Evolutionary conservation across 495 filamentous ascomycete genomes (phyloP).

Genomic region (Cercophora newfieldiana): DNA sequence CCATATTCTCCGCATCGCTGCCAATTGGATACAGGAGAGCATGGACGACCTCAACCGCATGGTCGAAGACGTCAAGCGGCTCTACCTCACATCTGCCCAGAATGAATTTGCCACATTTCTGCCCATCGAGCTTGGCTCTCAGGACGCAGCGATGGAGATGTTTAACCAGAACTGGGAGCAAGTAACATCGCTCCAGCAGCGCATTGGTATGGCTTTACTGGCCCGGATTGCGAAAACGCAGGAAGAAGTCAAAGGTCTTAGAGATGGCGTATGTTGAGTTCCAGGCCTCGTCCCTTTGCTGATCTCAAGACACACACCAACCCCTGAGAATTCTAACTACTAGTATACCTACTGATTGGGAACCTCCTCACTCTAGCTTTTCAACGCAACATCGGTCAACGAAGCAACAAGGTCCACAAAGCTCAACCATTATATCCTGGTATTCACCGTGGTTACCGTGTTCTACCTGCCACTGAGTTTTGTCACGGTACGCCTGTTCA

Average conservation of each 20-base stretch:
- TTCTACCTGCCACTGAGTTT: conserved; percentile 8
- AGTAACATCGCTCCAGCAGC: neutral
- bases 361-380: too few species aligned
- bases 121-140: neutral
- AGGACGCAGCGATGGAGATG: neutral
- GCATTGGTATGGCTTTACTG: neutral
- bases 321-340: too few species aligned
- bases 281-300: neutral
- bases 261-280: conserved; percentile 4
- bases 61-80: conserved; percentile 4
- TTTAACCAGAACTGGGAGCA: conserved; percentile 2
- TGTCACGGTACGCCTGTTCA: conserved; percentile 2
- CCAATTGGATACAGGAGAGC: too few species aligned
- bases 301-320: neutral
- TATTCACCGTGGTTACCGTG: conserved; percentile 5
- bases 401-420: conserved; percentile 1
- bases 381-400: conserved; percentile 10
- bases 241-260: conserved; percentile 2
- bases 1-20: conserved; percentile 3
- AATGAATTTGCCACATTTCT: neutral
- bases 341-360: too few species aligned
- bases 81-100: neutral
- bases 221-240: conserved; percentile 1
- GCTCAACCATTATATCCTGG: conserved; percentile 9
- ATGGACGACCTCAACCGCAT: conserved; percentile 1